Percentiles rank a stretch among this genome's conserved stretches.
phyloP scores from a whole-genome alignment of 2,329 filamentous ascomycete genomes.

The Exophiala xenobiotica region DNA sequence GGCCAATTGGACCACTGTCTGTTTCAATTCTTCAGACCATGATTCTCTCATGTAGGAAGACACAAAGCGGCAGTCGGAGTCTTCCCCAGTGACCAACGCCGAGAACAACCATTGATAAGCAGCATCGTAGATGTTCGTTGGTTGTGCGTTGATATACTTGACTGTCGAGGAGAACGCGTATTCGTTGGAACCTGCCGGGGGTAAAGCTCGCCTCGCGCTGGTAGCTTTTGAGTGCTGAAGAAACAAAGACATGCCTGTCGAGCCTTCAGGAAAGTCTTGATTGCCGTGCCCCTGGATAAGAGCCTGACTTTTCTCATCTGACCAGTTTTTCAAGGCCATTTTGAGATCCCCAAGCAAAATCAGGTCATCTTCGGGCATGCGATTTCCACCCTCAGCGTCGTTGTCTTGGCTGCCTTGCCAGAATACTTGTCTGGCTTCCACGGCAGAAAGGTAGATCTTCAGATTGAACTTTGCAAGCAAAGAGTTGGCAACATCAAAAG shows the following conservation, averaged over 20 bases:
- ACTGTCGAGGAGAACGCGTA: slow-evolving; percentile 43
- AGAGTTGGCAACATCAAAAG: slow-evolving; percentile 55
- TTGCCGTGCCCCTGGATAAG: slow-evolving; percentile 51
- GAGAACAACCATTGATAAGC: slow-evolving; percentile 55
- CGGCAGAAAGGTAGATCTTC: slow-evolving; percentile 31
- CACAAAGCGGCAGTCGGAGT: slow-evolving; percentile 19
- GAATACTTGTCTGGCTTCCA: slow-evolving; percentile 38
- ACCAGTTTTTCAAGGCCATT: slow-evolving; percentile 44
- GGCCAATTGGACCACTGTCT: slow-evolving; percentile 53
- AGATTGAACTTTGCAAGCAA: slow-evolving; percentile 55
- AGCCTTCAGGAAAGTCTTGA: slow-evolving; percentile 48
- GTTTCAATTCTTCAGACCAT: slow-evolving; percentile 58
- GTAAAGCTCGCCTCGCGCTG: slow-evolving; percentile 40
- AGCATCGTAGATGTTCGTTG: slow-evolving; percentile 52
- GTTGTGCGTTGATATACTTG: slow-evolving; percentile 46
- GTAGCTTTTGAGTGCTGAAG: slow-evolving; percentile 55
- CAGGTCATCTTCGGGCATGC: slow-evolving; percentile 26
- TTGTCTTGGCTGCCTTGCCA: slow-evolving; percentile 11
- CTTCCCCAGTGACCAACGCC: slow-evolving; percentile 39
- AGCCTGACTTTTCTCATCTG: slow-evolving; percentile 44
- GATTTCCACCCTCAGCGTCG: too few relatives aligned
- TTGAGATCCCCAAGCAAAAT: slow-evolving; percentile 47
- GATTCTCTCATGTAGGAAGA: slow-evolving; percentile 54
- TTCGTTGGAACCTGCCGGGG: slow-evolving; percentile 42
- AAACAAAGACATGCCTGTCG: slow-evolving; percentile 53